These are phyloP conservation scores for Pythium dissimile DNA, from an alignment of 352 stramenopile genomes.

Conservation along the genomic window DNA sequence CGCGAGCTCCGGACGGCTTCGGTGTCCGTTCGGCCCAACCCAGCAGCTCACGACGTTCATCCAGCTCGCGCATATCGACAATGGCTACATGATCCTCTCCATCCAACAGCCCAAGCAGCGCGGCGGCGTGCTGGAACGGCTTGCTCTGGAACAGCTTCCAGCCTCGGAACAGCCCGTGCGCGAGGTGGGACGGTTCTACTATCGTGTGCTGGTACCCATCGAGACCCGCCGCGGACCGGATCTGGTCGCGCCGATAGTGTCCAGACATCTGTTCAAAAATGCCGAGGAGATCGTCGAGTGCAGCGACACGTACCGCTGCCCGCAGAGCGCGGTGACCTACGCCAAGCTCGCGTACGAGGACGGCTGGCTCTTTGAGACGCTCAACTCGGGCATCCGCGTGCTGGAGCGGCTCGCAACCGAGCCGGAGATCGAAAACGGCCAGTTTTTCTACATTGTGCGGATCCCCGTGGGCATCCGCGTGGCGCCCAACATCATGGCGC, in stretches of 20 bases:
- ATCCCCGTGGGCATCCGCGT: slow-evolving; percentile 83
- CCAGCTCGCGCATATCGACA: slow-evolving; percentile 60
- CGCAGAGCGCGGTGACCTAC: slow-evolving; percentile 70
- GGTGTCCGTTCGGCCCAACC: slow-evolving; percentile 49
- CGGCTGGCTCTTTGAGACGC: slow-evolving; percentile 77
- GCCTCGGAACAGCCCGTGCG: slow-evolving; percentile 34
- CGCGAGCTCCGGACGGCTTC: slow-evolving; percentile 46
- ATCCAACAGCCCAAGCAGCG: slow-evolving; percentile 29
- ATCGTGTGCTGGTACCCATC: slow-evolving; percentile 73
- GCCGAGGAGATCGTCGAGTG: slow-evolving; percentile 83
- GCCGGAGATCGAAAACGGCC: slow-evolving; percentile 59
- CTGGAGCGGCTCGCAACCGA: slow-evolving; percentile 61
- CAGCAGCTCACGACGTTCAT: slow-evolving; percentile 73
- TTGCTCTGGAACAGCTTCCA: slow-evolving; percentile 39
- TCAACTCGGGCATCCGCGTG: slow-evolving; percentile 79
- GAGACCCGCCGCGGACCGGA: slow-evolving; percentile 68
- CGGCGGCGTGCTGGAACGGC: background rate
- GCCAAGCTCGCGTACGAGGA: slow-evolving; percentile 82
- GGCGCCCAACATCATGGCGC: slow-evolving; percentile 79
- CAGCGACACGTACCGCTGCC: slow-evolving; percentile 58
- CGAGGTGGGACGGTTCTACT: slow-evolving; percentile 56
- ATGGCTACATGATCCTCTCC: slow-evolving; percentile 67
- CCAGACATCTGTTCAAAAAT: slow-evolving; percentile 68
- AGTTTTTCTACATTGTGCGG: slow-evolving; percentile 84
- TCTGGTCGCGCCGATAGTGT: slow-evolving; percentile 67